Base-by-base conservation (phyloP, 2,329 filamentous ascomycete species). In the Drechslerella coelobrocha region DNA sequence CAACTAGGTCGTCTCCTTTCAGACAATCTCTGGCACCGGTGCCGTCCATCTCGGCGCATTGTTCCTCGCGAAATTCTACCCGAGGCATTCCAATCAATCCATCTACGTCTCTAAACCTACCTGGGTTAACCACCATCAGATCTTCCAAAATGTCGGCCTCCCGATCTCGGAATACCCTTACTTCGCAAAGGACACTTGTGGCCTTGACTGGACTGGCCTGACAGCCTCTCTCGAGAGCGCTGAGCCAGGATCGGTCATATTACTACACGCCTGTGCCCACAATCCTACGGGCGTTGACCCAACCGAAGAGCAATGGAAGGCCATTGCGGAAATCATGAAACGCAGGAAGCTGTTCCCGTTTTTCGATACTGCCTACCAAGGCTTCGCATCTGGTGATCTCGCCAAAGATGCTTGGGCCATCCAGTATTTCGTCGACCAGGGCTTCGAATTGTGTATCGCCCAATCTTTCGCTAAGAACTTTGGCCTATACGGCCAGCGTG, bases 351-450 rank as follows among this genome's bases (percentile, higher is more conserved):
- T 97, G 85, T 96, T 89, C 80, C 88, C 91, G 77, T 97, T 99
- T 86, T 99, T 97, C 83, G 93, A 97, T 81, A 97, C 97, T 92
- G 93, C 93, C 74, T 99, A 99, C 85, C 93, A 99, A 83, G 93
- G 93, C 77, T 97, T 99, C 78, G 93, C 93, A 76, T 94, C 89
- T 74, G 93, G 93, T 76, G 86, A 96, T 82, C 94, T 90, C 74
- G 86, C 95, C 84, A 88, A 88, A 81, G 93, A 99, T 79, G 94
- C 94, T 74, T 97, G 93, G 79, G 91, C 94, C 72, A 85, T 97
- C 75, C 88, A 94, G 75, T 85, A 97, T 84, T 99, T 99, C 80
- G 87, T 97, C 79, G 85, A 91, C 82, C 84, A 97, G 82, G 93
- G 93, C 77, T 92, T 96, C 83, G 86, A 91, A 78, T 87, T 94